Evolutionary conservation across 495 filamentous ascomycete species (phyloP), one percentile per base, ranked within the genome.

Genomic region (Penicillium turbatum): DNA sequence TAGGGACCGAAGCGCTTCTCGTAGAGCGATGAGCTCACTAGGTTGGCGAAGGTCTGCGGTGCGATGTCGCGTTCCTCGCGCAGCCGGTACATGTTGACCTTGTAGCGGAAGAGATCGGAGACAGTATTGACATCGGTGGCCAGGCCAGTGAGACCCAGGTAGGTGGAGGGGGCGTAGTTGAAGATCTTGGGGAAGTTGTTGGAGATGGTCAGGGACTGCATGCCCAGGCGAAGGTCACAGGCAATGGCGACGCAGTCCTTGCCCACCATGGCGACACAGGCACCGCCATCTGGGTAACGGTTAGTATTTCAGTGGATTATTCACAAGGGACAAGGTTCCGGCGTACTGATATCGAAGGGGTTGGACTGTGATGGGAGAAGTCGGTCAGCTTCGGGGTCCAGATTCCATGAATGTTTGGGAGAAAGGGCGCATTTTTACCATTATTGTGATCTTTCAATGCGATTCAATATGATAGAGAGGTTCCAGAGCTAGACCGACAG

Each of bases 131-230:
- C 89, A 72, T 98, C 93, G 52, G 93, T 97, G 21, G 95, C 93
- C 19, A 98, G 87, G 27, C 93, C 93, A 4, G 95, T 97, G 38
- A 98, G 82, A 39, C 93, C 93, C n/a, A 98, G 86, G 73, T 95
- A 96, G 59, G 92, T 90, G 68, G 91, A 87, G 15, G 77, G 70
- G 67, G 89, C 91, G 80, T 95, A 97, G 71, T 87, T 82, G 85
- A 97, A 97, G 82, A 98, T 90, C 78, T 98, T 98, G 75, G 93
- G 93, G 82, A 96, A 97, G 85, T 97, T 96, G 84, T 97, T 97
- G 67, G 90, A 95, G 50, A 98, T 86, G 35, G 93, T 98, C 68
- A 98, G 82, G 63, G 95, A 79, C 79, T 98, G 95, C 71, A 97
- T 86, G 57, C 93, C 93, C 51, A 98, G 89, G 50, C 93, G 92